These are phyloP conservation scores for Amoebophrya sp. DNA, from an alignment of 169 alveolate species.

Conservation along the genomic window DNA sequence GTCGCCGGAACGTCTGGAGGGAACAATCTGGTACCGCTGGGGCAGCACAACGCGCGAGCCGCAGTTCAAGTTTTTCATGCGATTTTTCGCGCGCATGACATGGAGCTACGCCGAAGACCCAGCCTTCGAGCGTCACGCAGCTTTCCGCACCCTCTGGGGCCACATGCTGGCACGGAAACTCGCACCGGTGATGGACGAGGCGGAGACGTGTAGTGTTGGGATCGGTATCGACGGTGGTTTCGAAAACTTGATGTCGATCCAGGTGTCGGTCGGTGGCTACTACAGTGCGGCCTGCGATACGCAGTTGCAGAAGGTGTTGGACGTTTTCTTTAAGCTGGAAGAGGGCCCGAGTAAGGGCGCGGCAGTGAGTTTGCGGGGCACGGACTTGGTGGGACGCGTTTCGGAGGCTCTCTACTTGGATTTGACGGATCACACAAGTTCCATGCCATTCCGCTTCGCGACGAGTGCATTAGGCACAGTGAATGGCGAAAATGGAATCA, in stretches of 20 bases:
- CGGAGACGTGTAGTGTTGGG: not conserved
- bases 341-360: not conserved
- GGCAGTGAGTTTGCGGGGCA: not conserved
- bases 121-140: not conserved
- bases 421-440: not conserved
- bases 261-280: not conserved
- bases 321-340: not conserved
- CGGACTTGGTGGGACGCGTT: not conserved
- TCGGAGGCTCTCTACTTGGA: constrained; percentile 3
- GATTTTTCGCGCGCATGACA: not conserved
- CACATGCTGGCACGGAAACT: not conserved
- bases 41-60: not conserved
- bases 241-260: not conserved
- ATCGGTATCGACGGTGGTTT: not conserved
- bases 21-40: constrained; percentile 15
- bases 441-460: not conserved
- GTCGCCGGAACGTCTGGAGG: not conserved
- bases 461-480: not conserved
- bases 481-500: not conserved
- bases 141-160: not conserved
- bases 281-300: not conserved
- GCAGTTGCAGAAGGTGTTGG: not conserved
- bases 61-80: not conserved
- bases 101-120: not conserved
- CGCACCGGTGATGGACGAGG: not conserved